Percentiles rank a stretch among this genome's conserved stretches.
phyloP scores from a whole-genome alignment of 148 eudicot species.

The Silene conica region DNA sequence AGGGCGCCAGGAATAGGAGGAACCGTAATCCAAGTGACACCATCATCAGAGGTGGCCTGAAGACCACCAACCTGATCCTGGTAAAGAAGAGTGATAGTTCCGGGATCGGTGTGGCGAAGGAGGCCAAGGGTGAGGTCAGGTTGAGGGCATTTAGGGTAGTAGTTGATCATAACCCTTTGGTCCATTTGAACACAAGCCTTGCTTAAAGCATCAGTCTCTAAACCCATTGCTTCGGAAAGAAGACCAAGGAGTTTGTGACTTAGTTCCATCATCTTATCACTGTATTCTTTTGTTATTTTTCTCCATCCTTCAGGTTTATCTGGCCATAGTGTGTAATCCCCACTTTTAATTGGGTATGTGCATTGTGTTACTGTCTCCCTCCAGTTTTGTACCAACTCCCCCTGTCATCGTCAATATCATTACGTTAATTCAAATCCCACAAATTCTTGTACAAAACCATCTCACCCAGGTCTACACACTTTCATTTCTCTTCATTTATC shows the following conservation, averaged over 20 bases:
- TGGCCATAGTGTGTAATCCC: conserved; percentile 78
- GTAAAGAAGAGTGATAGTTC: conserved; percentile 50
- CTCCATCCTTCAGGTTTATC: conserved; percentile 71
- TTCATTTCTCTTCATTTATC: too few relatives aligned
- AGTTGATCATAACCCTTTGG: conserved; percentile 54
- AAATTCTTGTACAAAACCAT: too few relatives aligned
- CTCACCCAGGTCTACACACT: too few relatives aligned
- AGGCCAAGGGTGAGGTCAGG: conserved; percentile 69
- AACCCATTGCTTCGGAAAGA: conserved; percentile 59
- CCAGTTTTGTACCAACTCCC: conserved; percentile 63
- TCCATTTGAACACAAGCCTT: conserved; percentile 59
- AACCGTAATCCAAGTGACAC: conserved; percentile 72
- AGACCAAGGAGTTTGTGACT: conserved; percentile 45
- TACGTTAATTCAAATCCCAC: too few relatives aligned
- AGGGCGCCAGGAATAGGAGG: conserved; percentile 66
- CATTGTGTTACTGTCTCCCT: conserved; percentile 59
- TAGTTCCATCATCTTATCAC: conserved; percentile 49
- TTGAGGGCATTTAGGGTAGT: conserved; percentile 66
- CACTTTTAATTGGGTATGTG: conserved; percentile 50
- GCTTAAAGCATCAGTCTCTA: conserved; percentile 48
- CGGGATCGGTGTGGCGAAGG: conserved; percentile 68
- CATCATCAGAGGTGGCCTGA: conserved; percentile 66
- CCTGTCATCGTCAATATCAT: conserved; percentile 24
- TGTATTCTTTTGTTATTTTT: conserved; percentile 40
- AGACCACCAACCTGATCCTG: conserved; percentile 80